A percentile compares a stretch with the other conserved stretches of the same genome.
Evolutionary conservation across 805 yeast genomes (phyloP).

Genomic region (Wickerhamomyces silvicola): DNA sequence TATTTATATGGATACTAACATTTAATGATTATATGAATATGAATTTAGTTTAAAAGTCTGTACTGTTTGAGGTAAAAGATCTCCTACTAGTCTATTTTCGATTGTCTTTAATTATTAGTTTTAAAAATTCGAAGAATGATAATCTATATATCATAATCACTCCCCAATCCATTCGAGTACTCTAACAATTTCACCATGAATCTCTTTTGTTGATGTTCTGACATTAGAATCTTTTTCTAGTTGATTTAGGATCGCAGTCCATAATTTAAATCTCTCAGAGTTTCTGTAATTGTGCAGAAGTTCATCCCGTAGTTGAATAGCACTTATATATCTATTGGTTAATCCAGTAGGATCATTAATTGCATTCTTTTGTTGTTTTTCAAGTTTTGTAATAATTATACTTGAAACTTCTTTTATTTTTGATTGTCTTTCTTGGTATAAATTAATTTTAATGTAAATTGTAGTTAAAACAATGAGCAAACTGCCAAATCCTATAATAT

Average conservation of each 20-base stretch:
- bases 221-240: conserved; percentile 67
- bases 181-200: conserved; percentile 80
- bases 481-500: conserved; percentile 10
- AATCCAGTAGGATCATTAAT: conserved; percentile 27
- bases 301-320: conserved; percentile 68
- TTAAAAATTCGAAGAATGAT: too few species aligned
- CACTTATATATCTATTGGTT: conserved; percentile 47
- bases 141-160: too few species aligned
- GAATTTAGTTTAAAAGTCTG: too few species aligned
- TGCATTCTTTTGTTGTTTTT: conserved; percentile 35
- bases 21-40: too few species aligned
- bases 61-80: too few species aligned
- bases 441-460: conserved; percentile 29
- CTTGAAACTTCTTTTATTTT: conserved; percentile 39
- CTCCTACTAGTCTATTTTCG: background rate
- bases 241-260: conserved; percentile 49
- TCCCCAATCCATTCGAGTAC: conserved; percentile 81
- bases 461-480: conserved; percentile 11
- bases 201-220: conserved; percentile 54
- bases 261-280: conserved; percentile 37
- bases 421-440: conserved; percentile 31
- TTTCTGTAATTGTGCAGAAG: conserved; percentile 32
- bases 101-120: too few species aligned
- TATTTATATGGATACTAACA: too few species aligned
- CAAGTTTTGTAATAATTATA: conserved; percentile 45